Conservation (phyloP, 1,284 basidiomycete species). For the Leccinum subatratum region DNA sequence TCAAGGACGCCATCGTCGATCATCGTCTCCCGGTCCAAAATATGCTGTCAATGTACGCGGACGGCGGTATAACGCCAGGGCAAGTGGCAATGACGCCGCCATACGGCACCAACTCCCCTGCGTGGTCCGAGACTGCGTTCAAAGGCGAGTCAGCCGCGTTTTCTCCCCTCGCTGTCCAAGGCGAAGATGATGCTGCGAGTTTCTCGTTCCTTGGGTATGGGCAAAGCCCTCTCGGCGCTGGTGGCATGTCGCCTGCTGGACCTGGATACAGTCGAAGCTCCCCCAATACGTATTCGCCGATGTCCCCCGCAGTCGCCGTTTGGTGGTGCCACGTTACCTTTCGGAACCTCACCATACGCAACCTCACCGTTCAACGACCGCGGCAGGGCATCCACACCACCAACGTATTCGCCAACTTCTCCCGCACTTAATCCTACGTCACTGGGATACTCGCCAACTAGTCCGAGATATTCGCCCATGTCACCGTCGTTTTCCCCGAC, state of each 20-base stretch:
- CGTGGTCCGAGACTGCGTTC: slow-evolving; percentile 68
- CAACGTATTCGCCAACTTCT: slow-evolving; percentile 83
- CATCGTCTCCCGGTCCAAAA: slow-evolving; percentile 87
- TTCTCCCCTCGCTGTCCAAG: slow-evolving; percentile 88
- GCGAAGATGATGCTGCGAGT: slow-evolving; percentile 74
- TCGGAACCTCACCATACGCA: slow-evolving; percentile 71
- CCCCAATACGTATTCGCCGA: slow-evolving; percentile 80
- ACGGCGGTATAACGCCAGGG: slow-evolving; percentile 89
- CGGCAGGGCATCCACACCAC: slow-evolving; percentile 63
- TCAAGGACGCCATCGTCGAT: slow-evolving; percentile 98
- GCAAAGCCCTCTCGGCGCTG: slow-evolving; percentile 75
- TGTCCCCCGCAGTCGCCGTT: slow-evolving; percentile 86
- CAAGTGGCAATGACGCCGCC: slow-evolving; percentile 91
- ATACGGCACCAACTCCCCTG: slow-evolving; percentile 86
- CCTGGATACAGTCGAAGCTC: slow-evolving; percentile 79
- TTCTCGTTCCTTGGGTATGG: slow-evolving; percentile 75
- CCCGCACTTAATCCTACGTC: slow-evolving; percentile 76
- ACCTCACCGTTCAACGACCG: slow-evolving; percentile 79
- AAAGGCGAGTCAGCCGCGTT: slow-evolving; percentile 86
- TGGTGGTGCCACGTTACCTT: slow-evolving; percentile 75
- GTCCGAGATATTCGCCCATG: slow-evolving; percentile 80
- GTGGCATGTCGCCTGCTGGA: slow-evolving; percentile 75
- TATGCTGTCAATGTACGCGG: slow-evolving; percentile 74
- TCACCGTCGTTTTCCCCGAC: slow-evolving; percentile 85
- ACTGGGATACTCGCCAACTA: slow-evolving; percentile 84